phyloP scores from a whole-genome alignment of 1,284 basidiomycete genomes.

The Porodaedalea pini region DNA sequence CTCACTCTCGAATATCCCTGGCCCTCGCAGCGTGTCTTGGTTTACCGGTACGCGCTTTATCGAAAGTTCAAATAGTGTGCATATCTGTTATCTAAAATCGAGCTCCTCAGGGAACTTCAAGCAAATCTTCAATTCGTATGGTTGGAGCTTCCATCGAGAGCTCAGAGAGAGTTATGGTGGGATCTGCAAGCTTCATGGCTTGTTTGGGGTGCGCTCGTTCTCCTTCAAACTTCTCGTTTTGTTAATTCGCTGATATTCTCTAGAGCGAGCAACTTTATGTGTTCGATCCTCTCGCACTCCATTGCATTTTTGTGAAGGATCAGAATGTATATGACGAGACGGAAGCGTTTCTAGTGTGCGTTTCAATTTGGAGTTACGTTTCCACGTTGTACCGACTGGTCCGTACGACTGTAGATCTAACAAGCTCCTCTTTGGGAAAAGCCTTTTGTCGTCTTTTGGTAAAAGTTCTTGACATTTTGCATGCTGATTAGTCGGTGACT shows the following conservation, averaged over 20 bases:
- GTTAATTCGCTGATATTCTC: background rate
- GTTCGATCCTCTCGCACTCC: slow-evolving; percentile 37
- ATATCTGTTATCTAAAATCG: background rate
- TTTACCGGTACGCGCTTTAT: background rate
- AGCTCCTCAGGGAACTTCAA: slow-evolving; percentile 12
- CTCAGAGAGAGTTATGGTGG: slow-evolving; percentile 31
- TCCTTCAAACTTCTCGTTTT: background rate
- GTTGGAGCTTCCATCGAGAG: too few species aligned
- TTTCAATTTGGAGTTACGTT: background rate
- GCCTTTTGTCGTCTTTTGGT: slow-evolving; percentile 21
- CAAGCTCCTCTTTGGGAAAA: slow-evolving; percentile 19
- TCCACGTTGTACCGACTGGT: background rate
- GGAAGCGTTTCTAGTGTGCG: slow-evolving; percentile 22
- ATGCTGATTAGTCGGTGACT: background rate
- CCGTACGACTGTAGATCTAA: background rate
- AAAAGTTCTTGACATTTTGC: background rate
- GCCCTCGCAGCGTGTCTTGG: background rate
- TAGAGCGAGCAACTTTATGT: slow-evolving; percentile 38
- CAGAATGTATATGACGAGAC: slow-evolving; percentile 33
- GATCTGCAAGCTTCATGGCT: slow-evolving; percentile 32
- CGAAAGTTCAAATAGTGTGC: background rate
- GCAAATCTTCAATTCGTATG: slow-evolving; percentile 13
- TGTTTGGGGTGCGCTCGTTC: slow-evolving; percentile 32
- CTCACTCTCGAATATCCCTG: background rate
- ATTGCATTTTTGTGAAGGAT: slow-evolving; percentile 41